Evolutionary conservation across 176 grass and related monocot species (phyloP).

Genomic region (Cenchrus fungigraminus): DNA sequence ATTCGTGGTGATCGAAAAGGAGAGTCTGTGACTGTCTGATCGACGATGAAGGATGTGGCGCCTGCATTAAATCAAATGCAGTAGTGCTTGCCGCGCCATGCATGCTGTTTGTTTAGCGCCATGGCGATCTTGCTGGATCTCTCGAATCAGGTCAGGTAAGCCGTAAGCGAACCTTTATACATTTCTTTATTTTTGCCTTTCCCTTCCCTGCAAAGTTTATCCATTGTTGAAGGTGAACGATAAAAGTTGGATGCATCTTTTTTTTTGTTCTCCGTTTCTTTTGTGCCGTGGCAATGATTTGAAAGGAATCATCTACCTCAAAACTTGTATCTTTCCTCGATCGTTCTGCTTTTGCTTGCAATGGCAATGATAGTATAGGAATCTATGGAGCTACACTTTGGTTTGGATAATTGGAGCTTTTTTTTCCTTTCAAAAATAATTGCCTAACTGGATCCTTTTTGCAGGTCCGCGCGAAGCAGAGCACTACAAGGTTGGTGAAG

Average conservation of each 20-base stretch:
- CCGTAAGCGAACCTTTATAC: constrained; percentile 16
- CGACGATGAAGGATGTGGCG: not conserved
- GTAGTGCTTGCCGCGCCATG: not conserved
- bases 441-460: constrained; percentile 14
- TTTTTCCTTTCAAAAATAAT: not conserved
- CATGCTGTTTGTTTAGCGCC: not conserved
- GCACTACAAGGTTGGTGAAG: not conserved
- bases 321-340: not conserved
- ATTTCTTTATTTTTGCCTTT: not conserved
- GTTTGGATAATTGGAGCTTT: not conserved
- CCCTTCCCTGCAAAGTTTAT: constrained; percentile 28
- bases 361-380: constrained; percentile 8
- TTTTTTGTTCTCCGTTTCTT: constrained; percentile 20
- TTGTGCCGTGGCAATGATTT: constrained; percentile 4
- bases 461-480: not conserved
- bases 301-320: not conserved
- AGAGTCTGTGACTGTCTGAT: too few species aligned
- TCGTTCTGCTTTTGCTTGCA: not conserved
- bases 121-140: constrained; percentile 30
- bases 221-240: too few species aligned
- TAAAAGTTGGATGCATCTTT: not conserved
- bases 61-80: not conserved
- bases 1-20: constrained; percentile 19
- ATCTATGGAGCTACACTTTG: not conserved
- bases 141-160: not conserved